Base-by-base conservation (phyloP, 169 alveolate genomes). In the Cryptosporidium meleagridis region DNA sequence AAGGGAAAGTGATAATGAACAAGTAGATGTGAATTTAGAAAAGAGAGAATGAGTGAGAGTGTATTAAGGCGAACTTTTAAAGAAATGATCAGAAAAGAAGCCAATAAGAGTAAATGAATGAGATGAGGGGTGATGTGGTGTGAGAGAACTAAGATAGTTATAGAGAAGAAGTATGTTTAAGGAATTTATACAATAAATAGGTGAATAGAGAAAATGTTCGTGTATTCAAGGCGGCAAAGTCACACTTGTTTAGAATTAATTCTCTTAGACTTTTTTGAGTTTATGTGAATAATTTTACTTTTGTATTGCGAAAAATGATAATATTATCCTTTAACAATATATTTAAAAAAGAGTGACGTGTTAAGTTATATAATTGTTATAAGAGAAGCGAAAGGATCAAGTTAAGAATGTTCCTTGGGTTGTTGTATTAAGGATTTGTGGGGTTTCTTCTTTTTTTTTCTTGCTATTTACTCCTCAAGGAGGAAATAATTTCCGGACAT, bases 401-500 rank as follows among this genome's bases (percentile, higher is more conserved):
- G 16, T 41, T 41, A 41, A 41, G 48, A 41, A 41, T 41, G 14
- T 41, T 41, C 0, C 14, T 41, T 41, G 48, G 16, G 2, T 9
- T 41, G 48, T 48, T 55, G 21, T 9, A 55, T 4, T 16, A 23
- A 9, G 67, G 65, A 53, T 14, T 53, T 21, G 35, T 31, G 35
- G 2, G 35, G 35, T 31, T 31, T 31, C 2, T 31, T 31, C 35
- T 31, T 31, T 31, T 31, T 31, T 31, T 31, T 31, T 31, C 35
- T 31, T 31, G 35, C 3, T 7, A 12, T 6, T 65, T 70, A 94
- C 39, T 95, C 98, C 55, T 98, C 99, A 68, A 97, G 91, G 58
- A 96, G 94, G 96, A 98, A 98, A 93, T 96, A 98, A 91, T 96
- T 95, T 69, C 99, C 99, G 26, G 97, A 92, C 41, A 93, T 93